Conservation (phyloP, 208 protist species). For the Leishmania major region DNA sequence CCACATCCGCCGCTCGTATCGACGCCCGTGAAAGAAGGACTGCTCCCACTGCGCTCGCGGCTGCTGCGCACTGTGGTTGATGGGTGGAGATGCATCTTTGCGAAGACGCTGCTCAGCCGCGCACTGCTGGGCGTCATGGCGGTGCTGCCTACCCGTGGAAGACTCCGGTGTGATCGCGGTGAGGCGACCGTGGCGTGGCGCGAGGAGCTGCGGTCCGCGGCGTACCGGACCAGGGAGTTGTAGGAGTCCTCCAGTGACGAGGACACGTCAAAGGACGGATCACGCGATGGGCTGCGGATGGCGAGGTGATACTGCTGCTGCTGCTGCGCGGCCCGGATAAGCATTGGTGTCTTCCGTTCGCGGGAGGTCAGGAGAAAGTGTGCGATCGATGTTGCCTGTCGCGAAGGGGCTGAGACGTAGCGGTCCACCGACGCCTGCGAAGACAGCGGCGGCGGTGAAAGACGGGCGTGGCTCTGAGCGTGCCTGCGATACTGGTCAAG, state of each 20-base stretch:
- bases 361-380: slow-evolving; percentile 83
- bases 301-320: slow-evolving; percentile 30
- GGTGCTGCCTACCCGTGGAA: slow-evolving; percentile 18
- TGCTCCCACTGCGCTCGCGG: slow-evolving; percentile 17
- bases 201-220: slow-evolving; percentile 10
- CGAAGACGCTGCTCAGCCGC: slow-evolving; percentile 33
- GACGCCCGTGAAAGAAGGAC: slow-evolving; percentile 5
- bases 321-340: slow-evolving; percentile 32
- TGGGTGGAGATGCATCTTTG: slow-evolving; percentile 46
- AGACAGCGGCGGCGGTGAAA: slow-evolving; percentile 2
- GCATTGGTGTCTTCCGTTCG: slow-evolving; percentile 63
- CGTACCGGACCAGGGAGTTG: slow-evolving; percentile 4
- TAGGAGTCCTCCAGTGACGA: slow-evolving; percentile 12
- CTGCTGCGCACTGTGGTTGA: slow-evolving; percentile 11
- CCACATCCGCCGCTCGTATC: not conserved
- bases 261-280: not conserved
- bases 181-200: slow-evolving; percentile 5
- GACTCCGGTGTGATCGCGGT: slow-evolving; percentile 15
- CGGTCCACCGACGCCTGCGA: slow-evolving; percentile 48
- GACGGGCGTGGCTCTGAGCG: not conserved
- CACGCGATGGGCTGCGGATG: slow-evolving; percentile 19
- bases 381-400: slow-evolving; percentile 63
- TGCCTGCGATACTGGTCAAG: not conserved
- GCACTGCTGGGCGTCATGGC: slow-evolving; percentile 10
- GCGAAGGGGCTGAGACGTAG: slow-evolving; percentile 66